These are phyloP conservation scores for Arthrobotrys pseudoclavata DNA, from an alignment of 2,329 filamentous ascomycete species.

Conservation along the genomic window DNA sequence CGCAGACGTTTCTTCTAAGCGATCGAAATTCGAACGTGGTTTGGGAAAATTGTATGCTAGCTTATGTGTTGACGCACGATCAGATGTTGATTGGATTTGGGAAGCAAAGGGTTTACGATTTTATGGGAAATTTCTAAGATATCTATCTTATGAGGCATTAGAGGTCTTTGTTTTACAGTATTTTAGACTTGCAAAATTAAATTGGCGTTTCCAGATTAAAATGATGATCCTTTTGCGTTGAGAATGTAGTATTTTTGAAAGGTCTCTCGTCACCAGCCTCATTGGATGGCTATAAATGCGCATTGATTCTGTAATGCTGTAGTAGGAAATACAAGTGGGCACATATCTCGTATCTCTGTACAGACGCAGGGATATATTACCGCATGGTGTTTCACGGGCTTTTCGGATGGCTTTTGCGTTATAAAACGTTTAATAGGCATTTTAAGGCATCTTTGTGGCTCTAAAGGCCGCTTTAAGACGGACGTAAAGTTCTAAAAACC, in stretches of 20 bases:
- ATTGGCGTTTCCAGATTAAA: slow-evolving; percentile 9
- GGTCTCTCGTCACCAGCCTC: neutral
- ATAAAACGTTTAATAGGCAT: too few relatives aligned
- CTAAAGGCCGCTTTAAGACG: too few relatives aligned
- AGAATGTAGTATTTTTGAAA: neutral
- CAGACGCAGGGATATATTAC: too few relatives aligned
- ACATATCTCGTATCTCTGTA: too few relatives aligned
- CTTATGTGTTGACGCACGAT: neutral
- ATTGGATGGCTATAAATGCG: neutral
- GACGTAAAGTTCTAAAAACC: too few relatives aligned
- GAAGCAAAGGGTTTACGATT: neutral
- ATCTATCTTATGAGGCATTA: neutral
- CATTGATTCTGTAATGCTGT: too few relatives aligned
- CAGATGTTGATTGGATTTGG: neutral
- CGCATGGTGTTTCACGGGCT: too few relatives aligned
- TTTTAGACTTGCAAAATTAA: neutral
- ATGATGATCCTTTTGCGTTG: neutral
- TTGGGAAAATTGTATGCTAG: neutral
- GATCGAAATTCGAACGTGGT: neutral
- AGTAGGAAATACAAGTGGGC: too few relatives aligned
- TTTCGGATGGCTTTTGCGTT: too few relatives aligned
- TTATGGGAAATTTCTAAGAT: neutral
- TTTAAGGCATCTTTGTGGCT: too few relatives aligned
- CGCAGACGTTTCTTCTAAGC: neutral
- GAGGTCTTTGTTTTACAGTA: neutral